Percentiles rank a stretch among this genome's conserved stretches.
Evolutionary conservation across 2,329 filamentous ascomycete genomes (phyloP).

Genomic region (Aspergillus puulaauensis): DNA sequence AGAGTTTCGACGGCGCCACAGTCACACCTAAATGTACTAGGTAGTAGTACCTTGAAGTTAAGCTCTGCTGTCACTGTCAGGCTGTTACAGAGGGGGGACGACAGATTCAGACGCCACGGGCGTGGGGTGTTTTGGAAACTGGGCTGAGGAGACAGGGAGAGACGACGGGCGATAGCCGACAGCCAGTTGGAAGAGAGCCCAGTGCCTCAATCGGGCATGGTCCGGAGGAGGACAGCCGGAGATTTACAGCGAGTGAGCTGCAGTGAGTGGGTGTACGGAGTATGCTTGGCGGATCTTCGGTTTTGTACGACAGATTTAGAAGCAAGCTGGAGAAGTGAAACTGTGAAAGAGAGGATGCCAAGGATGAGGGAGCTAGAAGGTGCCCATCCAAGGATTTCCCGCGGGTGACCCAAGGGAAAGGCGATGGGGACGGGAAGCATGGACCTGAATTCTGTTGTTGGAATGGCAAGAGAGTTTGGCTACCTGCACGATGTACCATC

Average conservation of each 20-base stretch:
- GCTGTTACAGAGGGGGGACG: too few species aligned
- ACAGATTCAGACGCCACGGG: too few species aligned
- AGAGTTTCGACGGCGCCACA: background rate
- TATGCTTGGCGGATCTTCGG: too few species aligned
- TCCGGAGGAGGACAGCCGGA: too few species aligned
- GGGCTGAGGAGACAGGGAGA: background rate
- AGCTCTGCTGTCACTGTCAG: background rate
- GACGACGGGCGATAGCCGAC: background rate
- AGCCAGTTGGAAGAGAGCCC: background rate
- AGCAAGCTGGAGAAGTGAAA: too few species aligned
- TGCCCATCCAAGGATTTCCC: background rate
- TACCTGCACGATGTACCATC: background rate
- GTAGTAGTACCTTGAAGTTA: background rate
- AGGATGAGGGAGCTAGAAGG: too few species aligned
- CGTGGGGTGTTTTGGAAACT: background rate
- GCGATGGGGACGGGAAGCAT: background rate
- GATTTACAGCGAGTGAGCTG: too few species aligned
- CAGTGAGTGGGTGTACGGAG: too few species aligned
- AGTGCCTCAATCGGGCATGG: background rate
- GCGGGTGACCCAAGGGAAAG: background rate
- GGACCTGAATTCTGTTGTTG: background rate
- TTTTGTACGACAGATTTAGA: too few species aligned
- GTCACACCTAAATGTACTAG: background rate
- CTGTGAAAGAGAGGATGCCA: too few species aligned
- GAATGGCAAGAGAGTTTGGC: background rate